phyloP scores from a whole-genome alignment of 495 filamentous ascomycete species.

The Penicillium ucsense region DNA sequence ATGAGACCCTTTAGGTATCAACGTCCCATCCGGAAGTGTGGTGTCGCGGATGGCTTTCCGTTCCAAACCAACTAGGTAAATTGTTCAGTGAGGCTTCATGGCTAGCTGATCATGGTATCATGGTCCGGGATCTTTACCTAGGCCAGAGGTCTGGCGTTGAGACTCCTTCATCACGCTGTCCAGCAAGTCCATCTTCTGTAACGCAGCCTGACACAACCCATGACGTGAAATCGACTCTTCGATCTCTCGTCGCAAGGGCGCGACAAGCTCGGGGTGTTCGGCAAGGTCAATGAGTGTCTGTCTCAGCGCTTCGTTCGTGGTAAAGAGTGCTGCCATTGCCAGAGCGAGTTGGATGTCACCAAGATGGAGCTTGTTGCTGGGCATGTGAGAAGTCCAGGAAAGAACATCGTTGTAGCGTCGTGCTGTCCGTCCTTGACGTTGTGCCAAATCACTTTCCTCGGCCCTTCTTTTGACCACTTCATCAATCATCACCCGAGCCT shows the following conservation, averaged over 20 bases:
- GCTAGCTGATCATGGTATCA: no score
- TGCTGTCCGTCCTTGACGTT: no score
- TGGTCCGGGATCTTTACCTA: no score
- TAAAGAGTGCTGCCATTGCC: slow-evolving; percentile 22
- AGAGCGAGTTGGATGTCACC: slow-evolving; percentile 11
- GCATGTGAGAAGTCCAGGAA: no score
- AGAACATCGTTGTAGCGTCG: no score
- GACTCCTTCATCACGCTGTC: slow-evolving; percentile 8
- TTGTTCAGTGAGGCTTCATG: no score
- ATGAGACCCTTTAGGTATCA: neutral
- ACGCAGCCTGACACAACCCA: neutral
- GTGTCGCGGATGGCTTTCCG: neutral
- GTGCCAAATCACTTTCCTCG: no score
- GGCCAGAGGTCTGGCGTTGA: neutral
- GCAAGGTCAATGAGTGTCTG: slow-evolving; percentile 18
- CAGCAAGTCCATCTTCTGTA: neutral
- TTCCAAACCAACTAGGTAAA: no score
- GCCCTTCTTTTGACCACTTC: no score
- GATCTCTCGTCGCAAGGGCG: slow-evolving; percentile 2
- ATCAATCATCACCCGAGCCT: no score
- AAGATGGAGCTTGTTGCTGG: no score
- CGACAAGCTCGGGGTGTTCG: slow-evolving; percentile 5
- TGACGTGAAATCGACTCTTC: neutral
- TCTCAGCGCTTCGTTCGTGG: slow-evolving; percentile 15
- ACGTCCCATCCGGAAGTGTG: slow-evolving; percentile 1